Evolutionary conservation across 345 rosid genomes (phyloP).

Genomic region (Populus nigra): DNA sequence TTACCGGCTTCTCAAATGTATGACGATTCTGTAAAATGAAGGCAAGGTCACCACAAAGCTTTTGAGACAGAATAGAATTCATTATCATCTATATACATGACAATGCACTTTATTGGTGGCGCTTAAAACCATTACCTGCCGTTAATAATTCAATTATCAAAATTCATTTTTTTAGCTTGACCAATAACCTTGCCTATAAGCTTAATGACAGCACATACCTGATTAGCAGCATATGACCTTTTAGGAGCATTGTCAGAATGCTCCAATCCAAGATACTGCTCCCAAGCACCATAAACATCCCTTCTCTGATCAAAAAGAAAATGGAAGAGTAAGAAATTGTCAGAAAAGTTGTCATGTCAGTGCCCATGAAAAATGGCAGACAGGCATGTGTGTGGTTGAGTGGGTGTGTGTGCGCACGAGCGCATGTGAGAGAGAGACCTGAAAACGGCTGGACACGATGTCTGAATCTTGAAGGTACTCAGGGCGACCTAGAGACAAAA

Average conservation of each 20-base stretch:
- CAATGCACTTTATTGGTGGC: not conserved
- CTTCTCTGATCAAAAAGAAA: constrained; percentile 46
- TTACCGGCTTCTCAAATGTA: constrained; percentile 31
- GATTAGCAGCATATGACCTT: constrained; percentile 74
- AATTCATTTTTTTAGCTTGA: not conserved
- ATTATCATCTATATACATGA: not conserved
- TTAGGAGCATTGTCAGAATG: constrained; percentile 83
- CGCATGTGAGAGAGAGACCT: constrained; percentile 11
- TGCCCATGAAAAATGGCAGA: not conserved
- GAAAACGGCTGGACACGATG: constrained; percentile 28
- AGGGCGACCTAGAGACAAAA: constrained; percentile 73
- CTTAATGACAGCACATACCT: constrained; percentile 38
- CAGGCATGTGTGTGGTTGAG: not conserved
- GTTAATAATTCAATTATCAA: not conserved
- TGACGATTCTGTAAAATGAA: constrained; percentile 28
- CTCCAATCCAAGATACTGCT: constrained; percentile 96
- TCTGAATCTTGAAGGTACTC: constrained; percentile 37
- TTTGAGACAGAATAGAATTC: not conserved
- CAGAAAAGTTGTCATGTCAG: not conserved
- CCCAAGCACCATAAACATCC: constrained; percentile 94
- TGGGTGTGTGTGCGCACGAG: not conserved
- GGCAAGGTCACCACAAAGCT: not conserved
- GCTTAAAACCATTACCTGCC: not conserved
- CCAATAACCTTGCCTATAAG: not conserved
- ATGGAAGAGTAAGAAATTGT: not conserved